Conservation (phyloP, 371 early-diverging fungal species). For the Funneliformis caledonium region DNA sequence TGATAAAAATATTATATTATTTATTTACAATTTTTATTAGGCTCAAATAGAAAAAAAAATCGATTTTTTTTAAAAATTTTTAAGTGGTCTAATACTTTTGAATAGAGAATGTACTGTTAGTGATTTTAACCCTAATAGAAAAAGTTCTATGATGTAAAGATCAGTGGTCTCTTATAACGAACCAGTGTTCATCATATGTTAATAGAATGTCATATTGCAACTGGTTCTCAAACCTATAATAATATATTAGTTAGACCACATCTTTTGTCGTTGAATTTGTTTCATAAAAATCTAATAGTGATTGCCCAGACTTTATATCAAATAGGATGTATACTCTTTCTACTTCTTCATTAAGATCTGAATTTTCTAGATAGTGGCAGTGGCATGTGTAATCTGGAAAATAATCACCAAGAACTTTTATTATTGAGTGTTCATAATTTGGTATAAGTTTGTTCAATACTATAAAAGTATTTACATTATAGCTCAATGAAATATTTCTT, state of each 20-base stretch:
- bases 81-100: no score
- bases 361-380: neutral
- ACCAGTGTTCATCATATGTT: constrained; percentile 28
- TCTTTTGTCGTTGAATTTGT: neutral
- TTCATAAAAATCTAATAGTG: constrained; percentile 3
- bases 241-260: neutral
- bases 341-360: neutral
- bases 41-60: no score
- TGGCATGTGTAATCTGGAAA: neutral
- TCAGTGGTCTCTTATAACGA: neutral
- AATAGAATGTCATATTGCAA: constrained; percentile 6
- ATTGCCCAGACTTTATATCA: neutral
- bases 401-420: constrained; percentile 1
- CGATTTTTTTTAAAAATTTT: no score
- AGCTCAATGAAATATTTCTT: neutral
- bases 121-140: neutral
- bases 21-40: no score
- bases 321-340: neutral
- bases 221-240: neutral
- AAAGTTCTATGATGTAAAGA: constrained; percentile 13
- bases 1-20: no score
- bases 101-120: neutral
- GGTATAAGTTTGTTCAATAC: neutral
- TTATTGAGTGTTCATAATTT: neutral
- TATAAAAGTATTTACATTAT: neutral